Evolutionary conservation across 257 asterid species (phyloP), one percentile per base, ranked within the genome.

Genomic region (Cordia subcordata): DNA sequence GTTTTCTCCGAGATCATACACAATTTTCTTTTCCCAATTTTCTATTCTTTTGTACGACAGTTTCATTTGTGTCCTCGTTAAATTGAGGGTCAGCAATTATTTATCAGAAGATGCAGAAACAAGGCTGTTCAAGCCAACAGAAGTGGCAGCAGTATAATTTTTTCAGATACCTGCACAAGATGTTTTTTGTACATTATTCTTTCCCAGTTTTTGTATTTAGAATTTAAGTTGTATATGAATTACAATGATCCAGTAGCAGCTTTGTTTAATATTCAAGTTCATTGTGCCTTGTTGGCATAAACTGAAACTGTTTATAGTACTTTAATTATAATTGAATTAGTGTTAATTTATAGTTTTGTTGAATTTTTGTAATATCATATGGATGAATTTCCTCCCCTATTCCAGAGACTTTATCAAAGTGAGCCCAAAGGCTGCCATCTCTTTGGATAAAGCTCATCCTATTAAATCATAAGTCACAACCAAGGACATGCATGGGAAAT

Each of bases 21-120:
- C 49, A 23, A 50, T 59, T 39, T 12, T 54, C 57, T 58, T 61
- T 9, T 23, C 15, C 60, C 27, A 38, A 60, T 58, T 57, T 59
- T 67, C 58, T 60, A 72, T 85, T 85, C 88, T 80, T 88, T 80
- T 57, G 81, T 80, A 65, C 64, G 64, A 27, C 63, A 50, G 74
- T 76, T 71, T 58, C 54, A 33, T 58, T 57, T 68, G 61, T 45
- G 49, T 69, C 58, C 47, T 60, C 51, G 45, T 58, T 58, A 44
- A 42, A 42, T 50, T 39, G 64, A 70, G 66, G 56, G 57, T 63
- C 47, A 63, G 18, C 64, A 52, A 63, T 78, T 76, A 51, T 66
- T 75, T 52, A 53, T 69, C 65, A 20, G 42, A 55, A 53, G 44
- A 52, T 33, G 37, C 51, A 44, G 55, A 61, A n/a, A 70, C 60